Evolutionary conservation across 2,329 filamentous ascomycete genomes (phyloP).

Genomic region (Achaetomium macrosporum): DNA sequence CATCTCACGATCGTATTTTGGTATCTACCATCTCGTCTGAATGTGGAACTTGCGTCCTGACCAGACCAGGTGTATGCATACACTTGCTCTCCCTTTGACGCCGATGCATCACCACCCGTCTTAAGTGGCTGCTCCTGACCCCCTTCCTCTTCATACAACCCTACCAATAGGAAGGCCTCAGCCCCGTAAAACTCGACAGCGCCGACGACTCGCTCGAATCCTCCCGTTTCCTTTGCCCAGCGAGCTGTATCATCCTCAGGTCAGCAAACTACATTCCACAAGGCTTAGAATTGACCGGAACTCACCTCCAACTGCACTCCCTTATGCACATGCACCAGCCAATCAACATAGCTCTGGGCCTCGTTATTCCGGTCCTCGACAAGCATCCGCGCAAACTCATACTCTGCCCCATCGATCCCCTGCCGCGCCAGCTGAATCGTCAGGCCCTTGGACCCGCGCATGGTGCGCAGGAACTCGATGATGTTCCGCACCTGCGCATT

Average conservation of each 20-base stretch:
- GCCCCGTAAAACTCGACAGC: constrained; percentile 35
- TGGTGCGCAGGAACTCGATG: constrained; percentile 73
- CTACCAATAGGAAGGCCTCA: constrained; percentile 30
- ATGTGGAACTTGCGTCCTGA: too few species aligned
- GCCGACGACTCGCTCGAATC: constrained; percentile 46
- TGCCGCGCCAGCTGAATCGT: constrained; percentile 88
- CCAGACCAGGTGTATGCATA: too few species aligned
- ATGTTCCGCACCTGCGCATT: constrained; percentile 95
- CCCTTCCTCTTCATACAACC: not conserved
- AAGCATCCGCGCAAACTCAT: constrained; percentile 86
- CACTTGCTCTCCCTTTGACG: too few species aligned
- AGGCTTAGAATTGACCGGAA: too few species aligned
- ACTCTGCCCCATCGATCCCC: constrained; percentile 90
- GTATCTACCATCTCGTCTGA: not conserved
- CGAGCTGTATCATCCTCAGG: constrained; percentile 40
- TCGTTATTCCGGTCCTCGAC: constrained; percentile 97
- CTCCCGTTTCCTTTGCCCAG: constrained; percentile 67
- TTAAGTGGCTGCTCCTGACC: too few species aligned
- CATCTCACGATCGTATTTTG: constrained; percentile 4
- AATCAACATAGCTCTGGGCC: constrained; percentile 96
- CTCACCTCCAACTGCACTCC: constrained; percentile 83
- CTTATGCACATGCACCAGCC: constrained; percentile 92
- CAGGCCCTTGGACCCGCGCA: constrained; percentile 79
- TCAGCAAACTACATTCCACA: not conserved
- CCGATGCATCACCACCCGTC: not conserved